Conservation (phyloP, 2,329 filamentous ascomycete genomes). For the Xylaria sp. region DNA sequence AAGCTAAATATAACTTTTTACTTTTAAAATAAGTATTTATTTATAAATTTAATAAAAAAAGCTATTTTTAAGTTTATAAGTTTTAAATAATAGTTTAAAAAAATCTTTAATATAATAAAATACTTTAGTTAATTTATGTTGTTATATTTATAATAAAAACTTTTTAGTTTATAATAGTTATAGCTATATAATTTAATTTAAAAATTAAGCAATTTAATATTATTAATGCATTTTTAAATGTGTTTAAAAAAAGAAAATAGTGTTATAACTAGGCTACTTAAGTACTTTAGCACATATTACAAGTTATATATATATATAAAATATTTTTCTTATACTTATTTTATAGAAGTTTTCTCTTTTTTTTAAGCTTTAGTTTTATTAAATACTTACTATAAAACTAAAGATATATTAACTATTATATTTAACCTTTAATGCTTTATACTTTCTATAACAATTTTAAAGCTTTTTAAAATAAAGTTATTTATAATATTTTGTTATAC, state of each 20-base stretch:
- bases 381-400: too few species aligned
- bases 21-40: conserved; percentile 6
- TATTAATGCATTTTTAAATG: not conserved
- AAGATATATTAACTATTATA: too few species aligned
- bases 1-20: not conserved
- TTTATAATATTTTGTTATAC: too few species aligned
- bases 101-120: conserved; percentile 1
- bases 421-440: too few species aligned
- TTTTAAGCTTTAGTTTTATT: too few species aligned
- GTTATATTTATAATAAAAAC: not conserved
- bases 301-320: too few species aligned
- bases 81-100: not conserved
- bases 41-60: conserved; percentile 11
- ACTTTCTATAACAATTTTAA: too few species aligned
- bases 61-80: not conserved
- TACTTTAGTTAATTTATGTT: not conserved
- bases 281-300: too few species aligned
- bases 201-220: conserved; percentile 2
- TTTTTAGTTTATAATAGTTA: not conserved
- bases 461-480: too few species aligned
- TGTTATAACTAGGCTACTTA: not conserved
- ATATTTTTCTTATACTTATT: too few species aligned
- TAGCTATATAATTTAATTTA: not conserved
- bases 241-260: not conserved
- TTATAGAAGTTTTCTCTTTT: too few species aligned